Evolutionary conservation across 805 yeast genomes (phyloP), one percentile per base, ranked within the genome.

Genomic region (Yarrowia sp.): DNA sequence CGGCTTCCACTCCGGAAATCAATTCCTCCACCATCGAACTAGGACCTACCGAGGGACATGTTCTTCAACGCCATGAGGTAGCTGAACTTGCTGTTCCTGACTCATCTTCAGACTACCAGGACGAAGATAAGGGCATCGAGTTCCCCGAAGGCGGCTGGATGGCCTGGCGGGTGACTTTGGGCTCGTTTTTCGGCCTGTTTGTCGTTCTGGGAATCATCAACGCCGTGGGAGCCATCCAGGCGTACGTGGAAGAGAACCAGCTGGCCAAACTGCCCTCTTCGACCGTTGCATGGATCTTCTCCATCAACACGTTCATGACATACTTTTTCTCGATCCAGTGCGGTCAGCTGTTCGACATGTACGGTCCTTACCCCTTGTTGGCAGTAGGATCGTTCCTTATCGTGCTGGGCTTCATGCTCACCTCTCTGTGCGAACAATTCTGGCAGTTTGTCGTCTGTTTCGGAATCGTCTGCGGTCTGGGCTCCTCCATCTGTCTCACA

Each of bases 391-490:
- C 86, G 0, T 49, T 80, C 0, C 73, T 86, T 3, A 82, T 82
- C 42, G 81, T 83, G 55, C 80, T 80, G 11, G 91, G 91, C 0
- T 75, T 87, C 22, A 78, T 89, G 75, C 86, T 87, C 1, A 80
- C 86, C 26, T 89, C 88, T n/a, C 82, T 79, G 69, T 82, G 89
- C 74, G 79, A 78, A 1, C 73, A 81, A 4, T 80, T 86, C 9
- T 87, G 84, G 79, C 90, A 89, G 69, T 89, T 89, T 72, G 81
- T 89, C 16, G 75, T 89, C 32, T 80, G 88, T 40, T 86, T 88
- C 73, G 85, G 87, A 2, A 71, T 88, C 1, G 79, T 84, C 26
- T 78, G 83, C 49, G 92, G 91, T 3, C 70, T 83, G 5, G 91
- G 90, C 0, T 82, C 85, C 45, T 89, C 89, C 1, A 77, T 87